Evolutionary conservation across 352 stramenopile species (phyloP), one percentile per base, ranked within the genome.

Genomic region (Phytophthora pinifolia): DNA sequence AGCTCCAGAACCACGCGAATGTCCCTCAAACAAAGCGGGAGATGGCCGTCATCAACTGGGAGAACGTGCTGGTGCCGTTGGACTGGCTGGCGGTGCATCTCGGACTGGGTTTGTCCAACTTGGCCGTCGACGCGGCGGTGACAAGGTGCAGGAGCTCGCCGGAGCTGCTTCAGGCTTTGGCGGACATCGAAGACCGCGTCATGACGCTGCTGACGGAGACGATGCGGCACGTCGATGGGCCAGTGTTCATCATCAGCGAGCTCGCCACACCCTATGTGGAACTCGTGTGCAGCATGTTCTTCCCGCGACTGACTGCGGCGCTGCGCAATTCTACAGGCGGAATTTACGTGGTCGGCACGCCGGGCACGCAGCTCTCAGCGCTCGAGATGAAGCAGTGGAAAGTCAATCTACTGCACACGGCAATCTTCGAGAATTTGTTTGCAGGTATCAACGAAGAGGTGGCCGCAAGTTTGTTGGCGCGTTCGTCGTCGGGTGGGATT

Each of bases 371-470:
- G 32, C 65, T 82, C 45, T 50, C 56, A 5, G 25, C 45, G 5
- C 38, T 59, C n/a, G 69, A 85, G 49, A 72, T 78, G 20, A 68
- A 52, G 7, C 41, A 58, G 27, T 85, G 74, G 74, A 82, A 82
- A 36, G 59, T 63, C 27, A 79, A 80, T 33, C 49, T 74, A 33
- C 56, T 83, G 5, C 70, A 75, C 48, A 79, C 66, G 1, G 61
- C 72, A 38, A 75, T 76, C 18, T 49, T 57, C n/a, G 75, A 86
- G 39, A 37, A 46, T 0, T 31, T 79, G 18, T 60, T 64, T 35
- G 34, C 49, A 6, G 30, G 47, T 3, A 34, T 43, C 1, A 54
- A 20, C 7, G 14, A 14, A 8, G 39, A 51, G 7, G 29, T 45
- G 20, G 18, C 48, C 9, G 33, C 9, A 5, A 27, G 30, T 2